Percentiles rank a stretch among this genome's conserved stretches.
Conservation (phyloP, 2,329 filamentous ascomycete genomes). For the Didymellaceae sp. region DNA sequence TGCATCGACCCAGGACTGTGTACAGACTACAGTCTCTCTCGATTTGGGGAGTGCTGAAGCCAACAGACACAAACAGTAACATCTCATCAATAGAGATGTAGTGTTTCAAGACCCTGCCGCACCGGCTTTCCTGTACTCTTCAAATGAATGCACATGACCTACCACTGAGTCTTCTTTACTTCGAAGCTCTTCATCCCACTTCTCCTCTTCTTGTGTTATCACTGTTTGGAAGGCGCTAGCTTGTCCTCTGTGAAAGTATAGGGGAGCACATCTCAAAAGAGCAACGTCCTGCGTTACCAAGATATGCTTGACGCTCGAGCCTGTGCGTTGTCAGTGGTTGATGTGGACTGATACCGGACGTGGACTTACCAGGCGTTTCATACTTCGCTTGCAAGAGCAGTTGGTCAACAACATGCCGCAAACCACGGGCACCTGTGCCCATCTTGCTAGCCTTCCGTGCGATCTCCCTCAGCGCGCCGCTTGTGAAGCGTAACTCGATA, state of each 20-base stretch:
- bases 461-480: conserved; percentile 78
- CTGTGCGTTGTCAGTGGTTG: conserved; percentile 27
- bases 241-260: conserved; percentile 55
- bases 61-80: background rate
- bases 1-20: background rate
- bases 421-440: conserved; percentile 70
- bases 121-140: conserved; percentile 55
- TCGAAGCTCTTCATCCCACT: conserved; percentile 52
- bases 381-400: conserved; percentile 56
- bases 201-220: conserved; percentile 54
- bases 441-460: conserved; percentile 72
- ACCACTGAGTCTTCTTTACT: conserved; percentile 33
- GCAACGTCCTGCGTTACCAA: conserved; percentile 56
- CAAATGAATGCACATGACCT: conserved; percentile 47
- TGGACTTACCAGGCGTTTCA: conserved; percentile 51
- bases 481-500: conserved; percentile 82
- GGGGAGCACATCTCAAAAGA: conserved; percentile 48
- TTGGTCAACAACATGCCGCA: conserved; percentile 57
- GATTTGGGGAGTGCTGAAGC: background rate
- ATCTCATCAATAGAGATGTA: background rate
- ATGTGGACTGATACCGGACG: background rate
- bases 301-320: conserved; percentile 53
- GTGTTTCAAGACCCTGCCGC: conserved; percentile 32
- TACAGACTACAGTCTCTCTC: too few relatives aligned
- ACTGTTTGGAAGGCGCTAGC: conserved; percentile 49